Evolutionary conservation across 352 stramenopile genomes (phyloP), one percentile per base, ranked within the genome.

Genomic region (Phytophthora sp.): DNA sequence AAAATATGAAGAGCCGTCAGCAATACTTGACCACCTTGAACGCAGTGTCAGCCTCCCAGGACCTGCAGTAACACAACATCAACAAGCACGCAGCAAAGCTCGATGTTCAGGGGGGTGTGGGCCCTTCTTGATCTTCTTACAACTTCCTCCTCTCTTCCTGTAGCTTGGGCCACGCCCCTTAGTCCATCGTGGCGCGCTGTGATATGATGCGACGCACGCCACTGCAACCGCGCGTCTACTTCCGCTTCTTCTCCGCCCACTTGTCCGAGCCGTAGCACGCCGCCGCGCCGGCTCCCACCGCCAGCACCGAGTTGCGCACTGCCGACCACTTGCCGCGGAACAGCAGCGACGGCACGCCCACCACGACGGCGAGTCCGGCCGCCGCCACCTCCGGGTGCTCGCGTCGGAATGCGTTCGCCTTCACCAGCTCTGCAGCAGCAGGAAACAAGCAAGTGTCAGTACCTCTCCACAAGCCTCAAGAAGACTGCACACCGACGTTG

Each of bases 371-470:
- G 26, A 94, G 63, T 27, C 80, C 82, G 1, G 71, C 76, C 5
- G 86, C 69, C 32, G 82, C 80, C 6, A 82, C 68, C 54, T 89
- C 82, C 8, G 82, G 82, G 69, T 94, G 79, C 21, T 86, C 77
- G 38, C 79, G 79, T 58, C 81, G 84, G 72, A 94, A 92, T 52
- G 79, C 77, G 56, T 94, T 90, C 34, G 70, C 67, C 56, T 93
- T 93, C 51, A 71, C n/a, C 31, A 91, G 62, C 53, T 91, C 84
- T 93, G 59, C 44, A 61, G 23, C 20, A 38, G 17, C 27, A 52
- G 26, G 27, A 23, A 31, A 20, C 21, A 54, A 10, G 18, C 13
- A 42, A 27, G 8, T 5, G 18, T 28, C 10, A 58, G 39, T 41
- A 53, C 4, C 23, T 44, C n/a, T 39, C 10, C 10, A 24, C 41